Evolutionary conservation across 352 stramenopile species (phyloP), one percentile per base, ranked within the genome.

Genomic region (Globisporangium takayamanum): DNA sequence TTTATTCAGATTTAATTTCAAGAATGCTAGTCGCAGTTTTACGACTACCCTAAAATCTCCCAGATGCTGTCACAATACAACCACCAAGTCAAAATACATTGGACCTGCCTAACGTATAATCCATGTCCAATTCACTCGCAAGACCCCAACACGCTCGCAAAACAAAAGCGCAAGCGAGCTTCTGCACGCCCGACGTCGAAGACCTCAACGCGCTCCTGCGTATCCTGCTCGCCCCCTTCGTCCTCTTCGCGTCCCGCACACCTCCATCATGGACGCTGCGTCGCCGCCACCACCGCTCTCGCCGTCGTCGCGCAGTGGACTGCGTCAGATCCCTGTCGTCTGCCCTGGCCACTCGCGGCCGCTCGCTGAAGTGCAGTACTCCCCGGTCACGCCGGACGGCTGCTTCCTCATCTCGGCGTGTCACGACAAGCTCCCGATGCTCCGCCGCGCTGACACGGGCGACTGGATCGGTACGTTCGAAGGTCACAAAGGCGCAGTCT

Each of bases 401-500:
- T 84, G 74, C 59, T 84, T 94, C 53, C 72, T 94, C 25, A 76
- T 94, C 66, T 94, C 84, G 20, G 84, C 81, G 18, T 94, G 84
- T 64, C 84, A 94, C 57, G 87, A 96, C 72, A 95, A 95, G 67
- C 73, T 87, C 46, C 88, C 87, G 39, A 96, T 96, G 87, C 72
- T 97, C 50, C 84, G 88, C 3, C 84, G 83, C 52, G 85, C 72
- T 8, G 74, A 79, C 48, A 84, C 87, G 28, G 88, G 88, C 53
- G 79, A 97, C 70, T 99, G 97, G 97, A 98, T 99, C 63, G 97
- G 96, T 50, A 99, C 95, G 7, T 99, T 98, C 57, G 75, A 92
- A 28, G 97, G 97, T 49, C 97, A 99, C 76, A 99, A 99, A 69
- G 97, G 96, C 50, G 89, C 89, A 0, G 89, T 97, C 0, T 97